These are phyloP conservation scores for Monoraphidium neglectum DNA, from an alignment of 139 green algal species.

Conservation along the genomic window DNA sequence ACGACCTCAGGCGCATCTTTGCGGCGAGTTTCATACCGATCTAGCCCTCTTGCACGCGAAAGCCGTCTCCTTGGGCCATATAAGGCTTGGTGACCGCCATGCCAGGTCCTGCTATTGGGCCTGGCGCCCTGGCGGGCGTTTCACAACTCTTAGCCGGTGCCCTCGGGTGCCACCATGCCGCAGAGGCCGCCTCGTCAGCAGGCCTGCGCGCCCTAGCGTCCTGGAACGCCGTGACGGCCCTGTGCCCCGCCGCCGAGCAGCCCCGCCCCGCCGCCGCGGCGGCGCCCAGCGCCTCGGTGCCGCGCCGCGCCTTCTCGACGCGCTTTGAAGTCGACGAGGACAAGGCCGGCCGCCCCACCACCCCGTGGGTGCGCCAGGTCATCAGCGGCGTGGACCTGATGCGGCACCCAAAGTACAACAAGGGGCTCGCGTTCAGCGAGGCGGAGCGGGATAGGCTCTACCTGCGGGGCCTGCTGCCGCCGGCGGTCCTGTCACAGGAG, in stretches of 20 bases:
- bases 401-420: constrained; percentile 80
- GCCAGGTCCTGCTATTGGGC: too few species aligned
- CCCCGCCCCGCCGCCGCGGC: neutral
- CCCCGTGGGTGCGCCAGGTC: constrained; percentile 72
- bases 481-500: constrained; percentile 77
- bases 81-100: too few species aligned
- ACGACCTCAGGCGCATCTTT: too few species aligned
- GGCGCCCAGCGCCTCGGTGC: neutral
- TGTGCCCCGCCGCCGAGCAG: neutral
- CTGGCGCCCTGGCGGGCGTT: too few species aligned
- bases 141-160: neutral
- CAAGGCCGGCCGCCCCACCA: constrained; percentile 29
- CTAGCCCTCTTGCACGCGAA: too few species aligned
- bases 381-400: constrained; percentile 84
- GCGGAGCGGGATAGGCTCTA: constrained; percentile 83
- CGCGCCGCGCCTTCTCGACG: constrained; percentile 8
- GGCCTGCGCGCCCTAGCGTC: neutral
- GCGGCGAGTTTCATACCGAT: too few species aligned
- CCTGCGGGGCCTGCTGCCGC: constrained; percentile 85
- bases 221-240: neutral
- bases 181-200: neutral
- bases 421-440: constrained; percentile 85
- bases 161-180: neutral
- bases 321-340: constrained; percentile 13
- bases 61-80: too few species aligned